These are phyloP conservation scores for Akanthomyces muscarius DNA, from an alignment of 2,329 filamentous ascomycete genomes.

Conservation along the genomic window DNA sequence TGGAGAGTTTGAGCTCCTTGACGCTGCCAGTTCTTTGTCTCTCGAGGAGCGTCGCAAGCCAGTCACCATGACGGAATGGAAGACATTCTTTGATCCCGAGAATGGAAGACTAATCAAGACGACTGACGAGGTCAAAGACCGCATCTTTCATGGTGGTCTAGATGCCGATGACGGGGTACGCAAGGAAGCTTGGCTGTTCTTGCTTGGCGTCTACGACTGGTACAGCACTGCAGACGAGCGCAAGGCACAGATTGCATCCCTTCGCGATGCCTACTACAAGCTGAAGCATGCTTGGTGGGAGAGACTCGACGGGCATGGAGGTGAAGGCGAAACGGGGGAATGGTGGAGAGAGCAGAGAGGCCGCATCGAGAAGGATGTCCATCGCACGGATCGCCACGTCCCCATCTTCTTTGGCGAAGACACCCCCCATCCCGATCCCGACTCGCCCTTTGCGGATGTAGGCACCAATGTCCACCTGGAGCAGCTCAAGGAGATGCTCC, in stretches of 20 bases:
- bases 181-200: slow-evolving; percentile 94
- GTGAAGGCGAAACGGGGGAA: slow-evolving; percentile 77
- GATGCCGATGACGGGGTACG: slow-evolving; percentile 85
- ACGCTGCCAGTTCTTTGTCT: slow-evolving; percentile 69
- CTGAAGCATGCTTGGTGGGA: slow-evolving; percentile 98
- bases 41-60: slow-evolving; percentile 72
- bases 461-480: slow-evolving; percentile 97
- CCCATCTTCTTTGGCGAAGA: slow-evolving; percentile 96
- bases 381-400: slow-evolving; percentile 90
- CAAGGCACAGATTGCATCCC: slow-evolving; percentile 74
- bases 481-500: slow-evolving; percentile 98
- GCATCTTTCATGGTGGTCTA: slow-evolving; percentile 93
- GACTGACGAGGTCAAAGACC: slow-evolving; percentile 88
- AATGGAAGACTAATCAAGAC: slow-evolving; percentile 76
- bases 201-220: slow-evolving; percentile 91
- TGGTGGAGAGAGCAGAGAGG: slow-evolving; percentile 96
- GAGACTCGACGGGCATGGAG: slow-evolving; percentile 75
- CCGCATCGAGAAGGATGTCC: slow-evolving; percentile 97
- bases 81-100: slow-evolving; percentile 74
- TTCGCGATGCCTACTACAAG: slow-evolving; percentile 89
- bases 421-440: slow-evolving; percentile 91
- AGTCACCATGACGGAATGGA: slow-evolving; percentile 83
- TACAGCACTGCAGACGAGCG: slow-evolving; percentile 83
- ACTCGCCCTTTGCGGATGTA: slow-evolving; percentile 86
- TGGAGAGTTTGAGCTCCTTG: slow-evolving; percentile 91